Conservation (phyloP, 225 moss, liverwort and hornwort genomes). For the Climacium dendroides region DNA sequence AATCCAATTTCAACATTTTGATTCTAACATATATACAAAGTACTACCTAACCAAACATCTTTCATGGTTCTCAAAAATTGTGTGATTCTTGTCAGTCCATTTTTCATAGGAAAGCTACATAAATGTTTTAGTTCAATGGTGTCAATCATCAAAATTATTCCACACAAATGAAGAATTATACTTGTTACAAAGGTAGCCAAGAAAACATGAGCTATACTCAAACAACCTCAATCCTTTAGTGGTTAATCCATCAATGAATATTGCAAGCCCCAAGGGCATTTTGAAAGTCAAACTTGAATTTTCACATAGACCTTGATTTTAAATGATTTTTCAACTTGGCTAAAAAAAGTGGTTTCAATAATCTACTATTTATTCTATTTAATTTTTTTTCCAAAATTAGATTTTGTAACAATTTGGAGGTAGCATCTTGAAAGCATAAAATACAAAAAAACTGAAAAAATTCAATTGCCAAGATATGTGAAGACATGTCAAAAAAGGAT, state of each 20-base stretch:
- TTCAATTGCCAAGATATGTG: neutral
- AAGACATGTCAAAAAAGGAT: neutral
- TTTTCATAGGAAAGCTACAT: too few relatives aligned
- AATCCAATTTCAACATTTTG: too few relatives aligned
- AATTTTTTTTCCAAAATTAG: neutral
- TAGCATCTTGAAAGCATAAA: neutral
- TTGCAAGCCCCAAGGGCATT: neutral
- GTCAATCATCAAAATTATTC: too few relatives aligned
- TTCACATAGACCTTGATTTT: neutral
- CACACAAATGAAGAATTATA: too few relatives aligned
- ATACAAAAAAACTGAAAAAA: neutral
- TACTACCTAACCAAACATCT: too few relatives aligned
- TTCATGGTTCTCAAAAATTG: too few relatives aligned
- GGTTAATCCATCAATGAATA: neutral
- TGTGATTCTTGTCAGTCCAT: too few relatives aligned
- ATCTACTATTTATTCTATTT: neutral
- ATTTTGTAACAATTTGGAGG: neutral
- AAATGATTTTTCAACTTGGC: neutral
- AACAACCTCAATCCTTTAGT: too few relatives aligned
- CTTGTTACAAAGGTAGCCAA: too few relatives aligned
- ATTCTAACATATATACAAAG: too few relatives aligned
- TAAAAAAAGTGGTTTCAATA: fast-evolving
- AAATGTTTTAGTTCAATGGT: too few relatives aligned
- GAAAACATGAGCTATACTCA: too few relatives aligned
- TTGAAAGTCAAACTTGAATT: neutral